Conservation (phyloP, 2,329 filamentous ascomycete species). For the Fusarium palustre region DNA sequence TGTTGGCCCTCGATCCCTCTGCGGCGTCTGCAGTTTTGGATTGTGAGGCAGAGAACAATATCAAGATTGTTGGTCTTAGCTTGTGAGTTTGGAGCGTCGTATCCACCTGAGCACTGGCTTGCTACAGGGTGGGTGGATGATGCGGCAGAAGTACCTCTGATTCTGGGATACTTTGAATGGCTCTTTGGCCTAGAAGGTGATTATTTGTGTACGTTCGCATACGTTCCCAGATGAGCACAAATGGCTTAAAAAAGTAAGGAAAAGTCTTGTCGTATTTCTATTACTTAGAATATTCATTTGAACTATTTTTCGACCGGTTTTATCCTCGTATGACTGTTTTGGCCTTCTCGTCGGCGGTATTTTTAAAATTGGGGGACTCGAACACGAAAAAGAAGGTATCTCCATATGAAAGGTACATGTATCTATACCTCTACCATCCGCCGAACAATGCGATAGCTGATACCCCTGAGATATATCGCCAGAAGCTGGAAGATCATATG, state of each 20-base stretch:
- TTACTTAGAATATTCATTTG: fast-evolving
- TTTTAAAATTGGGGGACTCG: not conserved
- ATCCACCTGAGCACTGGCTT: slow-evolving; percentile 23
- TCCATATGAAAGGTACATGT: not conserved
- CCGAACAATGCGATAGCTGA: slow-evolving; percentile 11
- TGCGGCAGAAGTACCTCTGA: not conserved
- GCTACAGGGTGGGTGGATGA: slow-evolving; percentile 13
- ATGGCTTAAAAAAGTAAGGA: fast-evolving
- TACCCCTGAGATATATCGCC: not conserved
- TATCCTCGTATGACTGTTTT: not conserved
- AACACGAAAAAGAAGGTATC: not conserved
- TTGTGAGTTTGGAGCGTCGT: slow-evolving; percentile 22
- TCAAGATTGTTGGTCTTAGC: slow-evolving; percentile 38
- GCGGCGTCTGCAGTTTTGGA: slow-evolving; percentile 38
- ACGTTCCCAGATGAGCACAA: no score
- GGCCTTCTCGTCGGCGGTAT: not conserved
- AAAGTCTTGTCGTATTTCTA: fast-evolving
- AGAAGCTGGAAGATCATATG: not conserved
- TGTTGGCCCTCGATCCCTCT: slow-evolving; percentile 38
- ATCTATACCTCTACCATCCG: not conserved
- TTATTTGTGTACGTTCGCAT: not conserved
- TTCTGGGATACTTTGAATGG: slow-evolving; percentile 1
- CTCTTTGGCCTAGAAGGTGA: no score
- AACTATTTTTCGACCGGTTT: fast-evolving
- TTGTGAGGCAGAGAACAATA: slow-evolving; percentile 49